Conservation (phyloP, 768 basidiomycete species). For the Lentinula edodes region DNA sequence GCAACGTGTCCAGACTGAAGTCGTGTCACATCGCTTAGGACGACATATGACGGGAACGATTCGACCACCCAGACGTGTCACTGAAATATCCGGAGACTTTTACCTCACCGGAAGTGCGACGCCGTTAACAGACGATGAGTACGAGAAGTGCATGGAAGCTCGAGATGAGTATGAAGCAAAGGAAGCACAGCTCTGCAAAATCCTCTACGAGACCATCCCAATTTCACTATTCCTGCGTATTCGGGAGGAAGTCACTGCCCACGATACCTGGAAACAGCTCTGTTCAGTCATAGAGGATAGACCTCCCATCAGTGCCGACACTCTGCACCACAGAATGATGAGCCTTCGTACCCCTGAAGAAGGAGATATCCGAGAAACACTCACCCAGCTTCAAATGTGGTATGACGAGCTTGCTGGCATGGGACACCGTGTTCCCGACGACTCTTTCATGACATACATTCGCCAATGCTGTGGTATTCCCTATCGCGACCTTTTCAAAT, state of each 20-base stretch:
- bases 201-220: slow-evolving; percentile 20
- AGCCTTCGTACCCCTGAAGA: slow-evolving; percentile 13
- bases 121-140: slow-evolving; percentile 12
- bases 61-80: slow-evolving; percentile 9
- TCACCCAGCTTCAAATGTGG: slow-evolving; percentile 8
- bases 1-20: too few relatives aligned
- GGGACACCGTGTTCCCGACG: background rate
- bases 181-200: slow-evolving; percentile 17
- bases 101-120: slow-evolving; percentile 4
- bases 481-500: background rate
- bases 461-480: background rate
- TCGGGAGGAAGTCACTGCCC: slow-evolving; percentile 14
- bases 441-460: slow-evolving; percentile 9
- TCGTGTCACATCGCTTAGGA: slow-evolving; percentile 20
- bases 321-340: slow-evolving; percentile 16
- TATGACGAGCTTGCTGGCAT: slow-evolving; percentile 26
- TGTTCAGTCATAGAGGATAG: slow-evolving; percentile 16
- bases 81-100: slow-evolving; percentile 8
- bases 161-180: slow-evolving; percentile 18
- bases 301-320: slow-evolving; percentile 13
- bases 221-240: slow-evolving; percentile 18
- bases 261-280: slow-evolving; percentile 17
- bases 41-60: slow-evolving; percentile 15
- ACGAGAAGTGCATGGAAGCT: slow-evolving; percentile 14
- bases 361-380: slow-evolving; percentile 6